These are phyloP conservation scores for Mixia osmundae DNA, from an alignment of 1,284 basidiomycete genomes.

Conservation along the genomic window DNA sequence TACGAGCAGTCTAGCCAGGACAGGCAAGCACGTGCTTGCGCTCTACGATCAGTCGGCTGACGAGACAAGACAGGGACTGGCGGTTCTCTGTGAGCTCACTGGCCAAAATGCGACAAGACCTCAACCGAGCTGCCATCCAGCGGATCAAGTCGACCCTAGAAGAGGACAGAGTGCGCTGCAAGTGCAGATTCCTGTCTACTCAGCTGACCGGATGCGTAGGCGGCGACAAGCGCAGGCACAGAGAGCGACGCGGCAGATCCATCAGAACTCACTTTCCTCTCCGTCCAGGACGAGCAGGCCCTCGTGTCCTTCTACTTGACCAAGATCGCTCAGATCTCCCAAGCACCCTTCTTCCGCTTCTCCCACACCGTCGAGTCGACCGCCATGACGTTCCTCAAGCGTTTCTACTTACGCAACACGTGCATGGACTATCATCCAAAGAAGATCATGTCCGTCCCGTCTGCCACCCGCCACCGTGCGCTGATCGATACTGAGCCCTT, in stretches of 20 bases:
- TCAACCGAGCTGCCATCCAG: constrained; percentile 50
- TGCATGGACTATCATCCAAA: constrained; percentile 99
- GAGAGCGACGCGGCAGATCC: constrained; percentile 3
- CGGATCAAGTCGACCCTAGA: constrained; percentile 53
- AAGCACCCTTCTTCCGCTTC: constrained; percentile 53
- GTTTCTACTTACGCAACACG: constrained; percentile 93
- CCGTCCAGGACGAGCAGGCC: constrained; percentile 57
- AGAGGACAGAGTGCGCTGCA: constrained; percentile 39
- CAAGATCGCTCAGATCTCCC: constrained; percentile 64
- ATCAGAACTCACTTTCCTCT: constrained; percentile 42
- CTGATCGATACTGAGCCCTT: constrained; percentile 4
- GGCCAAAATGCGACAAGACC: constrained; percentile 27
- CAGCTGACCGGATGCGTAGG: constrained; percentile 11
- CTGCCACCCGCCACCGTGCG: constrained; percentile 17
- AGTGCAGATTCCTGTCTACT: background rate
- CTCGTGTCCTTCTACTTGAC: constrained; percentile 73
- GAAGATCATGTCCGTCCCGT: constrained; percentile 53
- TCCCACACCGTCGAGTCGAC: constrained; percentile 83
- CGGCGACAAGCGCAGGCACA: background rate
- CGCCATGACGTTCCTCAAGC: constrained; percentile 71
- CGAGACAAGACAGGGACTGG: constrained; percentile 32
- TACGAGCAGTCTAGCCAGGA: constrained; percentile 71
- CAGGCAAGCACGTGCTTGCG: constrained; percentile 21
- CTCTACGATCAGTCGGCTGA: background rate
- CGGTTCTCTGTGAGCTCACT: constrained; percentile 50